phyloP scores from a whole-genome alignment of 495 filamentous ascomycete species.

The Xylaria scruposa region DNA sequence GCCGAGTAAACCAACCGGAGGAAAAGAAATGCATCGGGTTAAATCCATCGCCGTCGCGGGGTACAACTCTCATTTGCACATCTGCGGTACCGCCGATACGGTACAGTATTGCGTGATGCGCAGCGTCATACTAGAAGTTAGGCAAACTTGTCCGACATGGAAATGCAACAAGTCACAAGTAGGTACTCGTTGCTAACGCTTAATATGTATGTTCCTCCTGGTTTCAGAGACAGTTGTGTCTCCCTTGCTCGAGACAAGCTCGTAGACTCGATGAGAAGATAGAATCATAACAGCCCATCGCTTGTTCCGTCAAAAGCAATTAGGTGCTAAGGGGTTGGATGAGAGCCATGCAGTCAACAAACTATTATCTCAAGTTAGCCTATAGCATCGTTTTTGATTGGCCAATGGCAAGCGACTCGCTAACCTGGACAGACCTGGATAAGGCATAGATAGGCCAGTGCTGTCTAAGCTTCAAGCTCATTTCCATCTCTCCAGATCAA shows the following conservation, averaged over 20 bases:
- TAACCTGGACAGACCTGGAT: neutral
- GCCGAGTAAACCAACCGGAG: neutral
- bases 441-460: neutral
- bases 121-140: slow-evolving; percentile 4
- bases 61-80: neutral
- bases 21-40: slow-evolving; percentile 11
- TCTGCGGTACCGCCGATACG: neutral
- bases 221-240: neutral
- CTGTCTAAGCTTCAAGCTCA: neutral
- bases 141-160: slow-evolving; percentile 13
- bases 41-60: neutral
- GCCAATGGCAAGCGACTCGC: neutral
- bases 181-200: neutral
- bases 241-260: neutral
- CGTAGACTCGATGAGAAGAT: neutral
- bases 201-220: no score
- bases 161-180: slow-evolving; percentile 6
- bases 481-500: slow-evolving; percentile 13
- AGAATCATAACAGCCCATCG: neutral
- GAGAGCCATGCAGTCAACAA: neutral
- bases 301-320: slow-evolving; percentile 13
- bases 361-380: neutral
- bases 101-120: neutral
- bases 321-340: no score
- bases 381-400: neutral